These are phyloP conservation scores for Lipomyces lipofer DNA, from an alignment of 805 yeast species.

Conservation along the genomic window DNA sequence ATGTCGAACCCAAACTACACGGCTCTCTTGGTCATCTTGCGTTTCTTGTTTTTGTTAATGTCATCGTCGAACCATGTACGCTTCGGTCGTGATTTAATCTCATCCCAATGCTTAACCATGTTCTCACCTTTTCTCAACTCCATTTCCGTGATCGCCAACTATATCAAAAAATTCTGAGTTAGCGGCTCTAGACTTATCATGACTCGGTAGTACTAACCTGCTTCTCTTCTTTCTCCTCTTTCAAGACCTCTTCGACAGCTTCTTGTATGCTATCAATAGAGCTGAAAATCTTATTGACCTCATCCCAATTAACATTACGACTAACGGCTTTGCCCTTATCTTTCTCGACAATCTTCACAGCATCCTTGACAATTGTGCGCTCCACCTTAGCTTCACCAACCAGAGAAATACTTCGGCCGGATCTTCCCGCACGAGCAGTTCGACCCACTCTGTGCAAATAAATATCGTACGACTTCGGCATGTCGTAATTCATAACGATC, in stretches of 20 bases:
- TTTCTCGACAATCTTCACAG: slow-evolving; percentile 63
- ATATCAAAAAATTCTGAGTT: background rate
- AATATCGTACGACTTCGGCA: slow-evolving; percentile 90
- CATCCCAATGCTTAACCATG: slow-evolving; percentile 72
- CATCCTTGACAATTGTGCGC: slow-evolving; percentile 86
- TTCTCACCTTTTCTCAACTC: slow-evolving; percentile 84
- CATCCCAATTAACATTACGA: slow-evolving; percentile 86
- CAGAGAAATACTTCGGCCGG: slow-evolving; percentile 87
- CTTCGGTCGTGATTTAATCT: slow-evolving; percentile 85
- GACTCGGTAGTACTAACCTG: slow-evolving; percentile 43
- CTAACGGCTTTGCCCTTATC: slow-evolving; percentile 68
- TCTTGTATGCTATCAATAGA: slow-evolving; percentile 60
- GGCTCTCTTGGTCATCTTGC: background rate
- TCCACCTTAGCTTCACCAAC: slow-evolving; percentile 92
- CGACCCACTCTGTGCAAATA: slow-evolving; percentile 98
- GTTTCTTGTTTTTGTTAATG: slow-evolving; percentile 5
- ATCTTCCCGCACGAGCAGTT: slow-evolving; percentile 98
- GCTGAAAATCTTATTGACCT: slow-evolving; percentile 67
- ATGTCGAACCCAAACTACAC: background rate
- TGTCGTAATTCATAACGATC: slow-evolving; percentile 88
- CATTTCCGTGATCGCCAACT: slow-evolving; percentile 81
- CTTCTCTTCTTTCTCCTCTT: slow-evolving; percentile 86
- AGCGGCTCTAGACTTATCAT: background rate
- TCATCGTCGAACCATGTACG: slow-evolving; percentile 80
- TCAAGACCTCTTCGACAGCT: slow-evolving; percentile 71